Conservation (phyloP, 371 early-diverging fungal genomes). For the Vittaforma corneae region DNA sequence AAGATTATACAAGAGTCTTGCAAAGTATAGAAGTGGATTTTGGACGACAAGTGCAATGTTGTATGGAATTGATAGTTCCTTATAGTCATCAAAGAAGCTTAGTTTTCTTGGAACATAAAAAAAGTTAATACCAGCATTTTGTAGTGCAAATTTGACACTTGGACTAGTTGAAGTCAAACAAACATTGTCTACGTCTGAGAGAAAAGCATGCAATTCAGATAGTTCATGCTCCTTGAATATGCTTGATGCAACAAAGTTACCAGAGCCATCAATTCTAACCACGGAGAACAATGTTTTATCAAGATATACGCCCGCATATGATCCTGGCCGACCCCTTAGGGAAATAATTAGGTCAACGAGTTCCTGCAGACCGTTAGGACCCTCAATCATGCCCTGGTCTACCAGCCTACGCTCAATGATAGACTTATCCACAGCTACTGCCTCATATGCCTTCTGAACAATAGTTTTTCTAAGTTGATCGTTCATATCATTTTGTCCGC, state of each 20-base stretch:
- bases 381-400: not conserved
- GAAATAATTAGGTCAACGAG: slow-evolving; percentile 8
- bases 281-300: slow-evolving; percentile 16
- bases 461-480: not conserved
- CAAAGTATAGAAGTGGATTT: slow-evolving; percentile 25
- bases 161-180: slow-evolving; percentile 1
- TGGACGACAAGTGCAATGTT: slow-evolving; percentile 6
- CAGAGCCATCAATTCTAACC: slow-evolving; percentile 21
- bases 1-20: slow-evolving; percentile 4
- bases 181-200: slow-evolving; percentile 6
- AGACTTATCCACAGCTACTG: not conserved
- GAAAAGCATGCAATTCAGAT: slow-evolving; percentile 2
- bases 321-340: slow-evolving; percentile 12
- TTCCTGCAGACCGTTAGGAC: not conserved
- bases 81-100: slow-evolving; percentile 3
- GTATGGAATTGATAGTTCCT: slow-evolving; percentile 22
- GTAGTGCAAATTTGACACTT: slow-evolving; percentile 8
- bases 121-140: not conserved
- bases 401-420: not conserved
- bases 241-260: slow-evolving; percentile 20
- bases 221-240: slow-evolving; percentile 6
- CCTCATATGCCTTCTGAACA: not conserved
- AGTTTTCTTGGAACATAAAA: slow-evolving; percentile 10
- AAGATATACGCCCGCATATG: slow-evolving; percentile 13
- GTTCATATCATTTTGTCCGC: not conserved